Conservation (phyloP, 192 early-diverging fungal genomes). For the Linderina pennispora region DNA sequence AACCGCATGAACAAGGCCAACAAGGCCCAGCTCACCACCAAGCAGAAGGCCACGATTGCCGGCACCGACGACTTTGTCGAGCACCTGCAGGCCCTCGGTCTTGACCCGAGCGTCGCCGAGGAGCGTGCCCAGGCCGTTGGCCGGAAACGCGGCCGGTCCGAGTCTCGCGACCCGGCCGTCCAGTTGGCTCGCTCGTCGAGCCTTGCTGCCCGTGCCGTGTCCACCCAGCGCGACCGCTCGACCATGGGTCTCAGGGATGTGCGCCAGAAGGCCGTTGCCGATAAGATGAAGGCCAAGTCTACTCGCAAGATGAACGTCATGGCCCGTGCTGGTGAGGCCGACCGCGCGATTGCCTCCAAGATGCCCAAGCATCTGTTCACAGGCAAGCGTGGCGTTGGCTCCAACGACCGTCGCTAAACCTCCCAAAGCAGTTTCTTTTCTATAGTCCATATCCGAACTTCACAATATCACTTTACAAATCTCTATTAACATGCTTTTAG, state of each 20-base stretch:
- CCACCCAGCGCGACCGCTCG: slow-evolving; percentile 57
- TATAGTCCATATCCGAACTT: background rate
- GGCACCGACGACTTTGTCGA: slow-evolving; percentile 58
- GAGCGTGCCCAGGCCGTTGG: slow-evolving; percentile 55
- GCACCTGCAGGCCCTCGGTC: slow-evolving; percentile 66
- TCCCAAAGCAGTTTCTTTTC: background rate
- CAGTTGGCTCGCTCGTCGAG: slow-evolving; percentile 57
- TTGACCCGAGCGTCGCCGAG: slow-evolving; percentile 55
- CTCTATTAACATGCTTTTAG: too few species aligned
- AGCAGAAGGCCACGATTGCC: slow-evolving; percentile 26
- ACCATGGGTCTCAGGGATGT: slow-evolving; percentile 69
- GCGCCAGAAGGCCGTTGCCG: slow-evolving; percentile 48
- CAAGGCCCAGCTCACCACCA: slow-evolving; percentile 56
- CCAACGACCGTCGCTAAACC: slow-evolving; percentile 72
- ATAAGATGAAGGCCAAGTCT: slow-evolving; percentile 68
- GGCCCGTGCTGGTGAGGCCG: slow-evolving; percentile 88
- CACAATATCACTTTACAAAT: background rate
- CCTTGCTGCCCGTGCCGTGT: slow-evolving; percentile 54
- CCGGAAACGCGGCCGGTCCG: slow-evolving; percentile 72
- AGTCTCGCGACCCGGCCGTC: slow-evolving; percentile 58
- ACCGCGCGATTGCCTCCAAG: slow-evolving; percentile 85
- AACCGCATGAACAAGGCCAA: slow-evolving; percentile 78
- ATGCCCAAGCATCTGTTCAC: slow-evolving; percentile 98
- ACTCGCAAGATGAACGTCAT: slow-evolving; percentile 70
- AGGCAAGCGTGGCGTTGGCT: slow-evolving; percentile 80